phyloP scores from a whole-genome alignment of 306 rosid species.

The Pterocarpus santalinus region DNA sequence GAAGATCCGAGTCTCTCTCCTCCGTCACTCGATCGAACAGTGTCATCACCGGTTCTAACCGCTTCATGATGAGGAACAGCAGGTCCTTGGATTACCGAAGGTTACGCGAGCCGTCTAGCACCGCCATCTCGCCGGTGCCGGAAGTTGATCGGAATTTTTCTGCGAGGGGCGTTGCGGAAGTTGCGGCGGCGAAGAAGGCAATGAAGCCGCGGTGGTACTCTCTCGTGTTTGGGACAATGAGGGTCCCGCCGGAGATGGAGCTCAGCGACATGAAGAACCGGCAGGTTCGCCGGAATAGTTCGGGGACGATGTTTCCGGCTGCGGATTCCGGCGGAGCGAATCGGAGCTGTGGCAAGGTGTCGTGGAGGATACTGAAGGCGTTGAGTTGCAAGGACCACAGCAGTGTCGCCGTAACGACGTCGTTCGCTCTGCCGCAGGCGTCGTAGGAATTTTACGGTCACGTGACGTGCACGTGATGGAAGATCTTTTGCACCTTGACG shows the following conservation, averaged over 20 bases:
- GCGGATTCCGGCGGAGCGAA: slow-evolving; percentile 35
- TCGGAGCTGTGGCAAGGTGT: slow-evolving; percentile 68
- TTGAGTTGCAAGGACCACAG: slow-evolving; percentile 81
- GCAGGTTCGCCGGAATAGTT: slow-evolving; percentile 65
- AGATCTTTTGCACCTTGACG: not conserved
- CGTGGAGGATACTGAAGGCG: slow-evolving; percentile 82
- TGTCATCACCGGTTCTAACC: slow-evolving; percentile 33
- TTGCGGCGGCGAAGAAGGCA: slow-evolving; percentile 42
- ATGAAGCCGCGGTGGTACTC: slow-evolving; percentile 74
- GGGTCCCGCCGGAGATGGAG: slow-evolving; percentile 82
- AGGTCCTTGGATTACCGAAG: slow-evolving; percentile 64
- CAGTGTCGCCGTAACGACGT: slow-evolving; percentile 76
- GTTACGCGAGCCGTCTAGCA: slow-evolving; percentile 47
- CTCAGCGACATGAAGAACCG: slow-evolving; percentile 79
- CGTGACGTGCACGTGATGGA: slow-evolving; percentile 43
- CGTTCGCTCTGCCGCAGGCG: slow-evolving; percentile 58
- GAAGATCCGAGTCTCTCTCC: slow-evolving; percentile 65
- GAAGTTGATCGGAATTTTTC: slow-evolving; percentile 59
- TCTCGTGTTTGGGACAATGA: slow-evolving; percentile 73
- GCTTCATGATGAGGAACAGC: slow-evolving; percentile 58
- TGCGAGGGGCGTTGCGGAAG: slow-evolving; percentile 38
- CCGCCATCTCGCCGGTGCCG: slow-evolving; percentile 35
- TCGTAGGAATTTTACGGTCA: slow-evolving; percentile 36
- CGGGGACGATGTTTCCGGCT: slow-evolving; percentile 49
- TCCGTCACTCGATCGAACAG: slow-evolving; percentile 63